Evolutionary conservation across 2,329 filamentous ascomycete genomes (phyloP).

Genomic region (Lojkania enalia): DNA sequence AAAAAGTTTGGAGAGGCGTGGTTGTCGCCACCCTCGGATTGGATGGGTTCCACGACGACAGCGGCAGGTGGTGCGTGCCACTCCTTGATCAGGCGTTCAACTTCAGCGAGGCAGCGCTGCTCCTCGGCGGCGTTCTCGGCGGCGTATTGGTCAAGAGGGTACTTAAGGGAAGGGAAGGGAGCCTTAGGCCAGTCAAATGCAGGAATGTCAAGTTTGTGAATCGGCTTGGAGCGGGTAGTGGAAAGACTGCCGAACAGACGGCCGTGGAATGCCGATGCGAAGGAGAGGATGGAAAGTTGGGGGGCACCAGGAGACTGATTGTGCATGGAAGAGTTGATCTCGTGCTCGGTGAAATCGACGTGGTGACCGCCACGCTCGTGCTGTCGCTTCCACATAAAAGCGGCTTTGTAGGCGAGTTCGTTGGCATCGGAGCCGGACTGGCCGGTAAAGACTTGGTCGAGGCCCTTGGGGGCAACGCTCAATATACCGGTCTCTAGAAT

Average conservation of each 20-base stretch:
- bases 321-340: conserved; percentile 74
- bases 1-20: conserved; percentile 89
- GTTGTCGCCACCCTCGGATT: conserved; percentile 94
- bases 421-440: conserved; percentile 91
- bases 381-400: conserved; percentile 89
- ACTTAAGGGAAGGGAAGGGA: conserved; percentile 81
- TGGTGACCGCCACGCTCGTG: conserved; percentile 75
- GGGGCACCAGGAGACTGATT: conserved; percentile 80
- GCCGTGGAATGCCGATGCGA: conserved; percentile 87
- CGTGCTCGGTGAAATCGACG: conserved; percentile 78
- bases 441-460: conserved; percentile 88
- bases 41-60: conserved; percentile 85
- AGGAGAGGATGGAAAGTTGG: conserved; percentile 81
- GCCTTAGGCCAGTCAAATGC: conserved; percentile 95
- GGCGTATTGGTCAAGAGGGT: conserved; percentile 78
- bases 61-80: conserved; percentile 81
- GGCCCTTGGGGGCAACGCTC: conserved; percentile 77
- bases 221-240: conserved; percentile 88
- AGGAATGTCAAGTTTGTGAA: conserved; percentile 93
- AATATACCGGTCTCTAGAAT: conserved; percentile 81
- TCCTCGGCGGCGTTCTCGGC: conserved; percentile 83
- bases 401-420: conserved; percentile 92
- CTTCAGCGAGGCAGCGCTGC: conserved; percentile 77
- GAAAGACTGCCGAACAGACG: conserved; percentile 85
- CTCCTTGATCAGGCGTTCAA: conserved; percentile 77